Evolutionary conservation across 805 yeast species (phyloP).

Genomic region (Alloascoidea hylecoeti): DNA sequence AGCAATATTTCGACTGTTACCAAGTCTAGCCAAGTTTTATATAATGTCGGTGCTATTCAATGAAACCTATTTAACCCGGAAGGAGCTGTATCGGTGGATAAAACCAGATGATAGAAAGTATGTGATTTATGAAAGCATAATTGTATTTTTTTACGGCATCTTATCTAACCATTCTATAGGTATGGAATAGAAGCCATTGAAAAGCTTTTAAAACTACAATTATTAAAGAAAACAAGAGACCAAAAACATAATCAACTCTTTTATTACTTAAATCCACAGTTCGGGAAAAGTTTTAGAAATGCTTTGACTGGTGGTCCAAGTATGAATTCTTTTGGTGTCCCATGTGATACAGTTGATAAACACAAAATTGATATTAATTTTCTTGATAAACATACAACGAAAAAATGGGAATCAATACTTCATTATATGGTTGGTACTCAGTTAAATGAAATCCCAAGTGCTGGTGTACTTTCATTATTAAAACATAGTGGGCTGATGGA

Average conservation of each 20-base stretch:
- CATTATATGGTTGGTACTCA: constrained; percentile 98
- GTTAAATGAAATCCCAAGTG: constrained; percentile 50
- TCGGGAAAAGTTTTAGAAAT: constrained; percentile 59
- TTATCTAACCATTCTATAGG: constrained; percentile 21
- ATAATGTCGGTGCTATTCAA: constrained; percentile 79
- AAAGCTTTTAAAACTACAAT: constrained; percentile 60
- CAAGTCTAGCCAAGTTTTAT: constrained; percentile 79
- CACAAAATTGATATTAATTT: constrained; percentile 47
- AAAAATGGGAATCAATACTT: constrained; percentile 87
- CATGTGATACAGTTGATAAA: constrained; percentile 40
- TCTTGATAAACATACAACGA: constrained; percentile 67
- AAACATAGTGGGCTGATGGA: constrained; percentile 84
- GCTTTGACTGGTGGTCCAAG: constrained; percentile 73
- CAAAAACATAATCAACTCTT: too few relatives aligned
- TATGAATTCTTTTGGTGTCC: constrained; percentile 63
- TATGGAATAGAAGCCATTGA: constrained; percentile 67
- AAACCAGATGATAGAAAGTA: constrained; percentile 36
- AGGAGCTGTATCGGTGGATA: constrained; percentile 67
- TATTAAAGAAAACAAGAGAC: constrained; percentile 56
- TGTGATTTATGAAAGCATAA: constrained; percentile 6
- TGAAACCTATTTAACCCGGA: constrained; percentile 53
- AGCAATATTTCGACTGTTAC: constrained; percentile 81
- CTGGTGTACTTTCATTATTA: constrained; percentile 67
- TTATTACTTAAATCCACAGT: constrained; percentile 56
- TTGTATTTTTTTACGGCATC: constrained; percentile 2